Evolutionary conservation across 2,329 filamentous ascomycete species (phyloP), one percentile per base, ranked within the genome.

Genomic region (Colletotrichum godetiae): DNA sequence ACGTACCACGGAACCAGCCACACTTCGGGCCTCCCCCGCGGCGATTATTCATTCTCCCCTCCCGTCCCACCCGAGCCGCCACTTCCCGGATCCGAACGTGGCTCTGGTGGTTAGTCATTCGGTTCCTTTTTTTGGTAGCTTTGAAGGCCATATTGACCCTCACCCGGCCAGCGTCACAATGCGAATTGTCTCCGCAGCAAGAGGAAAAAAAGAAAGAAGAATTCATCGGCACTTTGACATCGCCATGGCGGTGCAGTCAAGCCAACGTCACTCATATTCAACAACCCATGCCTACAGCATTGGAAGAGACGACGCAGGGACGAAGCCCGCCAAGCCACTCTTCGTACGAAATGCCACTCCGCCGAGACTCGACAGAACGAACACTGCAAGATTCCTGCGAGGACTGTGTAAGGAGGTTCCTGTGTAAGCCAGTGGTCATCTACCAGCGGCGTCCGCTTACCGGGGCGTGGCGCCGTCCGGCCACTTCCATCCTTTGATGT

Each of bases 31-130:
- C 42, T 49, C 19, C 42, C 64, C 58, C 33, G 64, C 22, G 61
- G 24, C 42, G 37, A 31, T 22, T 33, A 56, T 49, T 60, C 46
- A 22, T 35, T 57, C 33, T 15, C 27, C 37, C 35, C 33, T 63
- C 66, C 31, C 42, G 46, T 33, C 52, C 60, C 52, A 59, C 53
- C 65, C 66, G 66, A 62, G 19, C 69, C 59, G 69, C 65, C 65
- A 72, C 69, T 69, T 68, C 66, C 69, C 69, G 65, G 69, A 68
- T 68, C 69, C 65, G 19, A 64, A 68, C 59, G 42, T 58, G 55
- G 70, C 53, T n/a, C 27, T 27, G n/a, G 35, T 69, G 53, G 24
- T 65, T 61, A 56, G 55, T 69, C 35, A 73, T 35, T 35, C 11
- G 11, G 35, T n/a, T 67, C 55, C 61, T 67, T 70, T 12, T 53